A percentile compares a stretch with the other conserved stretches of the same genome.
These are phyloP conservation scores for Xylaria sp. DNA, from an alignment of 495 filamentous ascomycete genomes.

Conservation along the genomic window DNA sequence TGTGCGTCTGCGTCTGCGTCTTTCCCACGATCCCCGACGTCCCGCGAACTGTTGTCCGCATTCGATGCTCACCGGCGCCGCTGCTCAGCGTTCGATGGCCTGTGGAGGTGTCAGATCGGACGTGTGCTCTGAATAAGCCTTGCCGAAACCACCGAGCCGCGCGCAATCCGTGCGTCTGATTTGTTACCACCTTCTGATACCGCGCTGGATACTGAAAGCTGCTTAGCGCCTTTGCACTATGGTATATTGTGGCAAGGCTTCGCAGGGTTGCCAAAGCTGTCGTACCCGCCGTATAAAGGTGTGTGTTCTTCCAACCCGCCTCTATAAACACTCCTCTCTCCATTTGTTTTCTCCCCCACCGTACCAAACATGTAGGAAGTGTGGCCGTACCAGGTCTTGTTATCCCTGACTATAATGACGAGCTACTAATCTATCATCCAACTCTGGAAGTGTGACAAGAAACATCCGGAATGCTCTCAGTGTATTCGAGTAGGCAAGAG, in stretches of 20 bases:
- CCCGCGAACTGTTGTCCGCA: slow-evolving; percentile 43
- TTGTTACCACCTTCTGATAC: slow-evolving; percentile 9
- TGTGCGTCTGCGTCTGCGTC: neutral
- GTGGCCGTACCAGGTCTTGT: neutral
- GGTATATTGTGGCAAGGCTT: slow-evolving; percentile 78
- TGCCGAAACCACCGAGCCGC: neutral
- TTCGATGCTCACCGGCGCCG: slow-evolving; percentile 39
- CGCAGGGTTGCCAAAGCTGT: slow-evolving; percentile 72
- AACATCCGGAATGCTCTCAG: slow-evolving; percentile 69
- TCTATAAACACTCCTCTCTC: slow-evolving; percentile 26
- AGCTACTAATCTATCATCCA: slow-evolving; percentile 4
- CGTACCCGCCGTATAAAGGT: slow-evolving; percentile 70
- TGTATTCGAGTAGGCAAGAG: slow-evolving; percentile 62
- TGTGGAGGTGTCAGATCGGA: slow-evolving; percentile 27
- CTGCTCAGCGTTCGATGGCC: slow-evolving; percentile 36
- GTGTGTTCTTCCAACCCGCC: slow-evolving; percentile 31
- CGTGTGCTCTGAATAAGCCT: slow-evolving; percentile 15
- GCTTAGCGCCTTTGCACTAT: slow-evolving; percentile 51
- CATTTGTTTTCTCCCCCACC: neutral
- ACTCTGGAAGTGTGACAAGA: slow-evolving; percentile 66
- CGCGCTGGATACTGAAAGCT: slow-evolving; percentile 27
- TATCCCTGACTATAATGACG: neutral
- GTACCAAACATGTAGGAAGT: no score
- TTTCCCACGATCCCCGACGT: slow-evolving; percentile 35
- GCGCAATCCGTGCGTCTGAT: slow-evolving; percentile 11